These are phyloP conservation scores for Intubia oerlemansii DNA, from an alignment of 2,329 filamentous ascomycete genomes.

Conservation along the genomic window DNA sequence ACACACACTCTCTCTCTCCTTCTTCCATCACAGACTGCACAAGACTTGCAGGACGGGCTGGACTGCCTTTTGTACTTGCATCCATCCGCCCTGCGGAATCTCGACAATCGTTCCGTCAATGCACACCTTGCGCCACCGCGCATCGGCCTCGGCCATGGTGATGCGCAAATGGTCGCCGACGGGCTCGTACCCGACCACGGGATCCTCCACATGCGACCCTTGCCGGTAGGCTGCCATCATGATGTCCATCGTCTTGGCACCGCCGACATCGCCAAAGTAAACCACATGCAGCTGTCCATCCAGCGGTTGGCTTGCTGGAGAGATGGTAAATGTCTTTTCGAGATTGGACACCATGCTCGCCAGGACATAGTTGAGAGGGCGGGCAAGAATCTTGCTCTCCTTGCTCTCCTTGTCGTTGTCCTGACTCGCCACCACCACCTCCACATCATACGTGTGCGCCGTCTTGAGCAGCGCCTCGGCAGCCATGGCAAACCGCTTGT, in stretches of 20 bases:
- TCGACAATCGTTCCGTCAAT: slow-evolving; percentile 79
- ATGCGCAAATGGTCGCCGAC: slow-evolving; percentile 48
- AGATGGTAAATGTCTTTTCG: slow-evolving; percentile 65
- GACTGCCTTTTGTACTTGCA: slow-evolving; percentile 37
- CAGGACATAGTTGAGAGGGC: slow-evolving; percentile 53
- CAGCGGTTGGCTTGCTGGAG: slow-evolving; percentile 46
- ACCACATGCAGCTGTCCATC: slow-evolving; percentile 52
- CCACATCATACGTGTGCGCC: slow-evolving; percentile 27
- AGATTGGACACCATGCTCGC: slow-evolving; percentile 59
- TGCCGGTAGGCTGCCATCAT: slow-evolving; percentile 45
- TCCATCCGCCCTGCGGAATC: slow-evolving; percentile 47
- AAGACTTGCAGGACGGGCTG: slow-evolving; percentile 21
- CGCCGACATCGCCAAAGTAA: slow-evolving; percentile 47
- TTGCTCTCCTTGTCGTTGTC: too few species aligned
- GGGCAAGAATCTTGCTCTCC: slow-evolving; percentile 10
- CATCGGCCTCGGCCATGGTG: slow-evolving; percentile 43
- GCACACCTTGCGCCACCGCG: slow-evolving; percentile 65
- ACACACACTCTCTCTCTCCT: too few species aligned
- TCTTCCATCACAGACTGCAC: too few species aligned
- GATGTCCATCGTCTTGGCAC: slow-evolving; percentile 50
- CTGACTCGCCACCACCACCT: slow-evolving; percentile 15
- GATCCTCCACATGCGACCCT: slow-evolving; percentile 35
- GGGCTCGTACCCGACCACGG: slow-evolving; percentile 46
- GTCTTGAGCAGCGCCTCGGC: slow-evolving; percentile 49
- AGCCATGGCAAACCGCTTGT: slow-evolving; percentile 65